Evolutionary conservation across 139 green algal species (phyloP).

Genomic region (Coelastrella sp.): DNA sequence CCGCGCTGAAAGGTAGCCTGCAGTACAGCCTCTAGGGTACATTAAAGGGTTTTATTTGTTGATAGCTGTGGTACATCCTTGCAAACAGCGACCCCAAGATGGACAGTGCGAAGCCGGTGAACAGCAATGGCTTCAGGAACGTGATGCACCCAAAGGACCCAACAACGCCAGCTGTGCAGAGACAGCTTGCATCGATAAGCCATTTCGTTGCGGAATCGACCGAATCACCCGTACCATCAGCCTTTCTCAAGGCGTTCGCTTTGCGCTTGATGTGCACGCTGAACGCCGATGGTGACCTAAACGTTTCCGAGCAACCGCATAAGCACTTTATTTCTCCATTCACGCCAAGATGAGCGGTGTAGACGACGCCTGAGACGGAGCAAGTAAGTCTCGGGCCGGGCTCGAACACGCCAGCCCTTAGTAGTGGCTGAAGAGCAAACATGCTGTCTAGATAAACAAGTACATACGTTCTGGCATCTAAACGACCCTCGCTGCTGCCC

Average conservation of each 20-base stretch:
- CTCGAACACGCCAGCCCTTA: constrained; percentile 1
- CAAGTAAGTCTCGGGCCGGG: constrained; percentile 23
- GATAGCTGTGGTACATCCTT: neutral
- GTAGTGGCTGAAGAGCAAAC: neutral
- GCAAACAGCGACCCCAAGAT: neutral
- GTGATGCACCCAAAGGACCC: no score
- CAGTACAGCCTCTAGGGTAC: neutral
- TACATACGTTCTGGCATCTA: no score
- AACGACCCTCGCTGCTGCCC: no score
- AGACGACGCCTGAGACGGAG: neutral
- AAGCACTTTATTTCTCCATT: neutral
- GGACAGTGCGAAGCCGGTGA: neutral
- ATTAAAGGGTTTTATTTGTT: neutral
- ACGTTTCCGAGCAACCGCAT: neutral
- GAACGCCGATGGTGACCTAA: constrained; percentile 27
- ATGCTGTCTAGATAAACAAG: no score
- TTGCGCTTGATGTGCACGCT: constrained; percentile 29
- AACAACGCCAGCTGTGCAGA: no score
- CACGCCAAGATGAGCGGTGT: neutral
- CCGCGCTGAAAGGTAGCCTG: neutral
- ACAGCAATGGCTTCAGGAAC: neutral
- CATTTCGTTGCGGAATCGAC: no score
- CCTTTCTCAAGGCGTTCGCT: constrained; percentile 8
- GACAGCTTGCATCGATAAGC: no score
- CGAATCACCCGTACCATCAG: neutral